Evolutionary conservation across 768 basidiomycete species (phyloP).

Genomic region (Lactifluus rugatus): DNA sequence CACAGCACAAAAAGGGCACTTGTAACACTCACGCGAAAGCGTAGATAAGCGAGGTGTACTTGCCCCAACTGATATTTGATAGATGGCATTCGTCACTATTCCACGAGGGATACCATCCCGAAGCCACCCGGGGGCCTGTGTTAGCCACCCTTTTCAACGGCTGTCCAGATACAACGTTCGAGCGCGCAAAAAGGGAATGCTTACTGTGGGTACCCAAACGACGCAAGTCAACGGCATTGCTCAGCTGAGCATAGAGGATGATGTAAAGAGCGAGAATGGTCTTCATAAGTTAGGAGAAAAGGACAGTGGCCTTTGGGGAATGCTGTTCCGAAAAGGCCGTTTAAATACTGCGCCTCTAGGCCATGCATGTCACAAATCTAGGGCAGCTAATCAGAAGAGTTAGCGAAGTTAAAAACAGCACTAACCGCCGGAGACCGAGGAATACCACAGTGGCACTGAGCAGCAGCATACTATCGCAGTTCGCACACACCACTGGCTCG

Average conservation of each 20-base stretch:
- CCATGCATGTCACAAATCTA: neutral
- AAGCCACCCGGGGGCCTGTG: slow-evolving; percentile 28
- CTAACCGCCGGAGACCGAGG: too few species aligned
- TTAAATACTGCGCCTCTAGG: neutral
- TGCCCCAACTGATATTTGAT: slow-evolving; percentile 48
- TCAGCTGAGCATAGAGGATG: neutral
- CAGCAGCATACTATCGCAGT: too few species aligned
- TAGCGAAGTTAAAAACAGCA: too few species aligned
- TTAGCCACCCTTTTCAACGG: neutral
- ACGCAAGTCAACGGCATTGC: neutral
- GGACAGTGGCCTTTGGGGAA: neutral
- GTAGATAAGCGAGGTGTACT: slow-evolving; percentile 60
- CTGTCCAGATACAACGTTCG: neutral
- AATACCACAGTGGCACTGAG: too few species aligned
- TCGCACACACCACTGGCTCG: too few species aligned
- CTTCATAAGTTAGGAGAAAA: neutral
- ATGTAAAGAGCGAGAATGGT: neutral
- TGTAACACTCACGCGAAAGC: slow-evolving; percentile 42
- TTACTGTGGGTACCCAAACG: neutral
- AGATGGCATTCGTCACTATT: slow-evolving; percentile 41
- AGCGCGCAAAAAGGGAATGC: neutral
- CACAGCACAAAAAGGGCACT: neutral
- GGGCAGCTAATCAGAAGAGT: neutral
- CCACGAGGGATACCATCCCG: slow-evolving; percentile 65
- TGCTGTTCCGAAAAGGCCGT: neutral